Percentiles rank a stretch among this genome's conserved stretches.
These are phyloP conservation scores for Sistotremastrum niveocremeum DNA, from an alignment of 768 basidiomycete genomes.

Conservation along the genomic window DNA sequence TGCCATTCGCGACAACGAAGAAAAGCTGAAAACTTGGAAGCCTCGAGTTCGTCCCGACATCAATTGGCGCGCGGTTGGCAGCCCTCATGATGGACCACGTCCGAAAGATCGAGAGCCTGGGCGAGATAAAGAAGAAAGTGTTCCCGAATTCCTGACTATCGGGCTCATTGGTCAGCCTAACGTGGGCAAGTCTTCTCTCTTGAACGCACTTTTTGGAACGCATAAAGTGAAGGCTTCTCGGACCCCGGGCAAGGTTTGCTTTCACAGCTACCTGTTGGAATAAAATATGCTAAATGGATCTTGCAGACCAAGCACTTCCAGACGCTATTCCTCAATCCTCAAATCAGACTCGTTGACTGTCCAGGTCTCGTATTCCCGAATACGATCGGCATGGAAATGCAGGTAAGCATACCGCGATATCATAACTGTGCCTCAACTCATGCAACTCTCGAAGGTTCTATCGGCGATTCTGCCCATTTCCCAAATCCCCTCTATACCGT, in stretches of 20 bases:
- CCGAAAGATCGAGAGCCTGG: constrained; percentile 3
- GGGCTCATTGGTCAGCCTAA: constrained; percentile 90
- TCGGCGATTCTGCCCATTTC: constrained; percentile 67
- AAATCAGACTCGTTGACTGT: constrained; percentile 87
- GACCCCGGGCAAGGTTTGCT: constrained; percentile 69
- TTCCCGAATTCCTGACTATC: constrained; percentile 56
- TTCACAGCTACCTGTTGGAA: not conserved
- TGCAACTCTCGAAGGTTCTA: constrained; percentile 34
- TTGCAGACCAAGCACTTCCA: constrained; percentile 86
- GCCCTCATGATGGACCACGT: constrained; percentile 10
- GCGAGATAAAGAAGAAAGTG: constrained; percentile 9
- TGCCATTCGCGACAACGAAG: constrained; percentile 32
- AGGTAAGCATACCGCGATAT: constrained; percentile 28
- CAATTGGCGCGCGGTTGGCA: constrained; percentile 54
- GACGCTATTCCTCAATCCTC: constrained; percentile 78
- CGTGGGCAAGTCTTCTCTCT: constrained; percentile 84
- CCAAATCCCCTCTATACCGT: constrained; percentile 68
- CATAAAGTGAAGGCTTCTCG: constrained; percentile 70
- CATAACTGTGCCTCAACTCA: constrained; percentile 1
- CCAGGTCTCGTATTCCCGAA: constrained; percentile 91
- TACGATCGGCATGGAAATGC: constrained; percentile 68
- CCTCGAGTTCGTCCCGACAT: constrained; percentile 50
- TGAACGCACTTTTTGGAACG: constrained; percentile 82
- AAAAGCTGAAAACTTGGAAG: constrained; percentile 45
- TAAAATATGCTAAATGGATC: not conserved